Percentiles rank a stretch among this genome's conserved stretches.
Evolutionary conservation across 176 grass and related monocot genomes (phyloP).

Genomic region (Triticum timopheevii): DNA sequence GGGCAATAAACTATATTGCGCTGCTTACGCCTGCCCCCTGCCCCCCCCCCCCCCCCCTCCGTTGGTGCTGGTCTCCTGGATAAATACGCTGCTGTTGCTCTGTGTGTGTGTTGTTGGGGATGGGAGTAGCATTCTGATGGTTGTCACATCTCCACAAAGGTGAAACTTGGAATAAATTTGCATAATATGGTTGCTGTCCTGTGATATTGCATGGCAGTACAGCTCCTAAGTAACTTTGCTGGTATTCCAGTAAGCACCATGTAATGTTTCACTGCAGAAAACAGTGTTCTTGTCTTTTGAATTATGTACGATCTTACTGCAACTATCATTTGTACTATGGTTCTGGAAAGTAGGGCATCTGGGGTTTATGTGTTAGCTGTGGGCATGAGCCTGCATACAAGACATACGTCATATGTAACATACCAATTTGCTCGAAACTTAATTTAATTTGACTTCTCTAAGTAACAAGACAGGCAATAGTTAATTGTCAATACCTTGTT

Average conservation of each 20-base stretch:
- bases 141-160: background rate
- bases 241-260: background rate
- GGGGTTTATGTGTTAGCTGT: background rate
- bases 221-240: background rate
- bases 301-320: background rate
- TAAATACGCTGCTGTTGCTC: background rate
- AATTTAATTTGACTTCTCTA: background rate
- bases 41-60: background rate
- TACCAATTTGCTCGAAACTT: background rate
- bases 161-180: background rate
- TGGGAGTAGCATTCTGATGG: background rate
- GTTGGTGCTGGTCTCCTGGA: background rate
- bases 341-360: background rate
- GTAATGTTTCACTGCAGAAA: conserved; percentile 1
- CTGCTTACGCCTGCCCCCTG: background rate
- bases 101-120: no score
- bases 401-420: background rate
- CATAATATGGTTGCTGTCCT: background rate
- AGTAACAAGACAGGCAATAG: background rate
- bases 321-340: conserved; percentile 1
- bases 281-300: conserved; percentile 7
- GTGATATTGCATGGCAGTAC: background rate
- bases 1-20: background rate
- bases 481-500: background rate
- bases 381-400: background rate